phyloP scores from a whole-genome alignment of 1,139 yeast species.

The Magnusiomyces tetraspermus region DNA sequence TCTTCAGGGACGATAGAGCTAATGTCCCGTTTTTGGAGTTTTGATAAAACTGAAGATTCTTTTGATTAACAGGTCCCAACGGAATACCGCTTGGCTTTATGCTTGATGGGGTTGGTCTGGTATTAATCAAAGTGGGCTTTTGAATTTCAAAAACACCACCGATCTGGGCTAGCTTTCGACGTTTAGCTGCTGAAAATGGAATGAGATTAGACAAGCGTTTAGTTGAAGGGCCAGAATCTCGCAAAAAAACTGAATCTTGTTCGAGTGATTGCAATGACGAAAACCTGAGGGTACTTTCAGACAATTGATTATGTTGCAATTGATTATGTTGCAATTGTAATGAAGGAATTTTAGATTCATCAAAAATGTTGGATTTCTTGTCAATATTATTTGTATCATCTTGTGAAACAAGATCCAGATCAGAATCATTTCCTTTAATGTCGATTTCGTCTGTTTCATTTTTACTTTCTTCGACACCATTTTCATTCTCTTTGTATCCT shows the following conservation, averaged over 20 bases:
- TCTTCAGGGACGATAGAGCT: background rate
- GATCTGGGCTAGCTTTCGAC: background rate
- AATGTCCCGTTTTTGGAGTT: background rate
- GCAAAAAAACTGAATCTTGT: background rate
- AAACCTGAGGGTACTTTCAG: background rate
- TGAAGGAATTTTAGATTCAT: background rate
- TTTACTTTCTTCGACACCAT: background rate
- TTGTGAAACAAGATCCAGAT: background rate
- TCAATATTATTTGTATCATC: background rate
- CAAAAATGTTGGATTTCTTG: background rate
- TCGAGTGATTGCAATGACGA: background rate
- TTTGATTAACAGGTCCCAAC: background rate
- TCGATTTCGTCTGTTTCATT: background rate
- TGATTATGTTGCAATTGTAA: background rate
- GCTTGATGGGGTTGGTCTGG: background rate
- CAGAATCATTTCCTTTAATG: too few species aligned
- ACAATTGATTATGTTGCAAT: background rate
- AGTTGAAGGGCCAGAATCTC: background rate
- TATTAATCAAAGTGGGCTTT: background rate
- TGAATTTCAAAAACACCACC: background rate
- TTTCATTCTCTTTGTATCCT: background rate
- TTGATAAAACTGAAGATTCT: background rate
- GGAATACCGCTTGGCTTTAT: background rate
- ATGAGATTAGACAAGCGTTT: background rate
- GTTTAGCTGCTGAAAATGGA: conserved; percentile 1